Conservation (phyloP, 225 moss, liverwort and hornwort genomes). For the Climacium dendroides region DNA sequence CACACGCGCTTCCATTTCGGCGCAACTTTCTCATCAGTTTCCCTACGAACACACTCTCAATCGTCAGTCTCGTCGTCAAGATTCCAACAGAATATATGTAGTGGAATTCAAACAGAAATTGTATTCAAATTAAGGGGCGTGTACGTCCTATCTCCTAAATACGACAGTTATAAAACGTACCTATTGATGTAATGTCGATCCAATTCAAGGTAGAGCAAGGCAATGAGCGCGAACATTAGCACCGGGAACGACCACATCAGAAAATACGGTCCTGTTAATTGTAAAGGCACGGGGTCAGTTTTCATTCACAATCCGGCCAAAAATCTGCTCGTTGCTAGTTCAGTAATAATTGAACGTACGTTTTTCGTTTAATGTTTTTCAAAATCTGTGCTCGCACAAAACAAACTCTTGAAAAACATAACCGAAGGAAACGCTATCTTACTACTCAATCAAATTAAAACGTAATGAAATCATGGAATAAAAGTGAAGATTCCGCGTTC, state of each 20-base stretch:
- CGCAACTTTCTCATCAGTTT: not conserved
- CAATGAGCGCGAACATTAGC: conserved; percentile 28
- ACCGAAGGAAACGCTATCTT: not conserved
- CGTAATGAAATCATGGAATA: not conserved
- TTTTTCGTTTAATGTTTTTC: no score
- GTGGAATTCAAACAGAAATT: not conserved
- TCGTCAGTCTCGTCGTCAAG: not conserved
- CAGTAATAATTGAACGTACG: not conserved
- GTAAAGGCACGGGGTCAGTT: not conserved
- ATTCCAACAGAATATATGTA: no score
- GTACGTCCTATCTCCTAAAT: not conserved
- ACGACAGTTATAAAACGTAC: not conserved
- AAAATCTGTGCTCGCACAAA: not conserved
- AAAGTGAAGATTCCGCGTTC: not conserved
- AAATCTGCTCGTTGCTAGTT: not conserved
- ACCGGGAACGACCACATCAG: conserved; percentile 48
- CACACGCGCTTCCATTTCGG: conserved; percentile 24
- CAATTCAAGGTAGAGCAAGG: conserved; percentile 37
- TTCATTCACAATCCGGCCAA: not conserved
- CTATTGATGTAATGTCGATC: not conserved
- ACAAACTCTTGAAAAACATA: not conserved
- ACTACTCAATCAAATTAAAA: not conserved
- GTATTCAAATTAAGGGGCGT: not conserved
- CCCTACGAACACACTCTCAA: not conserved
- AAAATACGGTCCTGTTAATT: conserved; percentile 13